Conservation (phyloP, 345 rosid genomes). For the Sonneratia caseolaris region DNA sequence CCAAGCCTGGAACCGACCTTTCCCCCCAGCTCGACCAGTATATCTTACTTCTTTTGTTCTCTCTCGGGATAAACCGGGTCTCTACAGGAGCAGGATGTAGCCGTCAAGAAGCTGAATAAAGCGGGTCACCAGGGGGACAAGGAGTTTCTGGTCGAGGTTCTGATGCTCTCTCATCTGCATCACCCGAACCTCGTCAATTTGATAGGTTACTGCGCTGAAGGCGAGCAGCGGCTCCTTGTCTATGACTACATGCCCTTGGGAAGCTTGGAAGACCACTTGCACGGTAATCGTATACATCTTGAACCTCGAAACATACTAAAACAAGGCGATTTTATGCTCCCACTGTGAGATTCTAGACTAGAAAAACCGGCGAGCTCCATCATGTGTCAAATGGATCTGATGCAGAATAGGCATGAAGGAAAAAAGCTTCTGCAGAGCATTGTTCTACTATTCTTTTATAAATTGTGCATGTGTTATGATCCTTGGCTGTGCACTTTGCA, state of each 20-base stretch:
- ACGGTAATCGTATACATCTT: constrained; percentile 21
- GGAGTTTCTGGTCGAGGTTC: constrained; percentile 78
- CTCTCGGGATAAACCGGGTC: not conserved
- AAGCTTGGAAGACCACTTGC: constrained; percentile 64
- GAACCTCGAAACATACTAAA: not conserved
- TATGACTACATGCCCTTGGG: constrained; percentile 62
- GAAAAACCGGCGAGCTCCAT: not conserved
- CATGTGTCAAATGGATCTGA: not conserved
- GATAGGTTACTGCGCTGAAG: constrained; percentile 71
- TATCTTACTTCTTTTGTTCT: not conserved
- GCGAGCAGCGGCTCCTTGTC: constrained; percentile 65
- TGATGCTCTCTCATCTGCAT: constrained; percentile 64
- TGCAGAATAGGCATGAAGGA: not conserved
- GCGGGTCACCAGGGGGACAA: constrained; percentile 66
- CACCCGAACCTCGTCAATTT: constrained; percentile 63
- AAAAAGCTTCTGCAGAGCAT: not conserved
- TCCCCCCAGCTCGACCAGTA: not conserved
- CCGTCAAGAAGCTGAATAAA: constrained; percentile 57
- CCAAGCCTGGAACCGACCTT: too few species aligned
- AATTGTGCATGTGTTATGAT: not conserved
- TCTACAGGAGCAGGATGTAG: constrained; percentile 37
- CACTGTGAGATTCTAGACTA: not conserved
- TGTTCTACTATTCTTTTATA: not conserved
- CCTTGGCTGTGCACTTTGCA: constrained; percentile 10
- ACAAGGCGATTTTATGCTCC: not conserved